Evolutionary conservation across 2,329 filamentous ascomycete genomes (phyloP).

Genomic region (Ceratocystis destructans): DNA sequence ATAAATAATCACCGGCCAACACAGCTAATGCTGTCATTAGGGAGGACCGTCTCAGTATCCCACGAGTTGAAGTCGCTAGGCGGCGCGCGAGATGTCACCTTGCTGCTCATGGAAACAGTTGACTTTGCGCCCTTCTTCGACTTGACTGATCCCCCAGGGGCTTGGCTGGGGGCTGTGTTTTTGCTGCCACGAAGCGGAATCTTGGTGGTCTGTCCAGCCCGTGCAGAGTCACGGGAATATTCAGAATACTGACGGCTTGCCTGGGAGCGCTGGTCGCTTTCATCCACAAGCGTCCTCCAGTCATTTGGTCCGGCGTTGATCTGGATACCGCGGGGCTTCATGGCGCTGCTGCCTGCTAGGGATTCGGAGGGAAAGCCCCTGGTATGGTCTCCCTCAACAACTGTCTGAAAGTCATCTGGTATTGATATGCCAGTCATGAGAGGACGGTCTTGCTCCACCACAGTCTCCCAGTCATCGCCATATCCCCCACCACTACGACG

Average conservation of each 20-base stretch:
- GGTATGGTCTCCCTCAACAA: neutral
- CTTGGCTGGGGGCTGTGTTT: slow-evolving; percentile 9
- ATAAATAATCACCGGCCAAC: slow-evolving; percentile 30
- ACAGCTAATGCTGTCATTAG: slow-evolving; percentile 49
- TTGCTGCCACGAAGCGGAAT: neutral
- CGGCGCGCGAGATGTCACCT: slow-evolving; percentile 30
- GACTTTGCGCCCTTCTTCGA: slow-evolving; percentile 1
- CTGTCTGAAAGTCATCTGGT: slow-evolving; percentile 13
- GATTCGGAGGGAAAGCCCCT: neutral
- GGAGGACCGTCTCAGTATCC: slow-evolving; percentile 39
- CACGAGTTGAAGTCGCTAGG: slow-evolving; percentile 32
- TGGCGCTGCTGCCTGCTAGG: neutral
- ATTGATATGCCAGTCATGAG: neutral
- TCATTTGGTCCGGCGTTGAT: slow-evolving; percentile 1
- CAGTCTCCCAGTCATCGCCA: slow-evolving; percentile 14
- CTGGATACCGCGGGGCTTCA: slow-evolving; percentile 12
- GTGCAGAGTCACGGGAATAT: neutral
- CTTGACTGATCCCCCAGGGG: neutral
- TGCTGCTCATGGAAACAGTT: slow-evolving; percentile 13
- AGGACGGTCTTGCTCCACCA: slow-evolving; percentile 8
- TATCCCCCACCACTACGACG: neutral
- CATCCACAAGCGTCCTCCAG: slow-evolving; percentile 8
- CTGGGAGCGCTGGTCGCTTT: neutral
- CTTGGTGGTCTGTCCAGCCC: neutral
- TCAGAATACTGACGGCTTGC: neutral